These are phyloP conservation scores for Spironucleus salmonicida DNA, from an alignment of 208 protist genomes.

Conservation along the genomic window DNA sequence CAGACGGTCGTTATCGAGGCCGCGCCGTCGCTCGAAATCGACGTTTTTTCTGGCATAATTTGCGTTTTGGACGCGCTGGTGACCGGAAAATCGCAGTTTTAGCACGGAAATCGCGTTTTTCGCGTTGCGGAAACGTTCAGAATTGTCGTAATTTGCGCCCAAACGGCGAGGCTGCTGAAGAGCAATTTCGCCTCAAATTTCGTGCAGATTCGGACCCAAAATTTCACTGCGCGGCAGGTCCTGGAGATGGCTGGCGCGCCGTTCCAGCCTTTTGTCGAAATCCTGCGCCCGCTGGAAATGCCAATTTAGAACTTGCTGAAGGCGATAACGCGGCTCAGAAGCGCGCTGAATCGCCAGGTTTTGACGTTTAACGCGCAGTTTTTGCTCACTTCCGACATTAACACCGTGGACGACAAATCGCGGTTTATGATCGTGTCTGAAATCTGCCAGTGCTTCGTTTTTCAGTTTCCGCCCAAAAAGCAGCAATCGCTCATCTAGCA, in stretches of 20 bases:
- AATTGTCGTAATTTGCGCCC: neutral
- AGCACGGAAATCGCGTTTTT: constrained; percentile 59
- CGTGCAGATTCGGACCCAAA: neutral
- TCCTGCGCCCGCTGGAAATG: too few species aligned
- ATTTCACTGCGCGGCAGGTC: neutral
- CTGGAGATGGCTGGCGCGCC: too few species aligned
- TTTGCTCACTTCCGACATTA: too few species aligned
- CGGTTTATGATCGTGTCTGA: too few species aligned
- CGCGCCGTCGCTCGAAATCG: constrained; percentile 85
- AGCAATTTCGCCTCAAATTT: neutral
- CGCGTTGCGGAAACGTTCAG: constrained; percentile 57
- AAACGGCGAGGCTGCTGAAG: neutral
- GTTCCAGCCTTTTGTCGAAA: too few species aligned
- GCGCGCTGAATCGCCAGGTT: too few species aligned
- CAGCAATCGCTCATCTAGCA: constrained; percentile 2
- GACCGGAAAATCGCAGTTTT: constrained; percentile 69
- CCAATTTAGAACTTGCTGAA: too few species aligned
- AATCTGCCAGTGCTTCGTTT: too few species aligned
- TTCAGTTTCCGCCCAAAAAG: neutral
- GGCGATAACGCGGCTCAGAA: too few species aligned
- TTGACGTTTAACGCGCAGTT: too few species aligned
- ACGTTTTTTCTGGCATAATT: constrained; percentile 83
- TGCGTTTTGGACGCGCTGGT: constrained; percentile 85
- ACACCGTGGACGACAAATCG: too few species aligned
- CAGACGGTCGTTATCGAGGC: constrained; percentile 95